Evolutionary conservation across 805 yeast genomes (phyloP), one percentile per base, ranked within the genome.

Genomic region (Yamadazyma paraphyllophila): DNA sequence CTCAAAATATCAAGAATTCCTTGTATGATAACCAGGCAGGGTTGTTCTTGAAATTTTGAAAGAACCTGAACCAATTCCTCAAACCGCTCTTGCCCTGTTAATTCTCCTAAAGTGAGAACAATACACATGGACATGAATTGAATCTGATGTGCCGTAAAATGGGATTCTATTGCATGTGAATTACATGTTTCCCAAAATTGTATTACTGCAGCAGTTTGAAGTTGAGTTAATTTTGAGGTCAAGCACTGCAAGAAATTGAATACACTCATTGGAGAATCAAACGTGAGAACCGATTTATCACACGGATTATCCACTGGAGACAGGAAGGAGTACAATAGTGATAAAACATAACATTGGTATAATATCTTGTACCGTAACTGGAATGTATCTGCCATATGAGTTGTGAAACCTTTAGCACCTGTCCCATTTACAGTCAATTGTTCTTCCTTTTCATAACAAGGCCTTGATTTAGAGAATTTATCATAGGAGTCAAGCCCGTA

Each of bases 401-500:
- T n/a, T 4, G 16, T 31, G 15, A 13, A 16, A 3, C 17, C 7
- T 36, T 15, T 27, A 2, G 31, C 12, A n/a, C 14, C 5, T 7
- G 12, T 13, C 14, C 15, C 26, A 7, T 24, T 31, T 25, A 34
- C 6, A 4, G 44, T 36, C n/a, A 41, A 15, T 12, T n/a, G 17
- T 4, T 14, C 32, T 26, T 45, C 48, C 24, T 49, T 46, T 10
- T 44, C 42, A 31, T 46, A 45, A 45, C 48, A 48, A 26, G 57
- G 54, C 9, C 17, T 40, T 13, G 54, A 47, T 3, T 36, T 33
- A 7, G 13, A 4, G 41, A 30, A 49, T 47, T 11, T 45, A 49
- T 9, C 16, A 12, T 24, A 9, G 5, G 46, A 20, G 1, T 53
- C 52, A 10, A 68, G 49, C 1, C 74, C 74, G 31, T 58, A 57